Base-by-base conservation (phyloP, 768 basidiomycete species). In the Omphalotus guepiniiformis region DNA sequence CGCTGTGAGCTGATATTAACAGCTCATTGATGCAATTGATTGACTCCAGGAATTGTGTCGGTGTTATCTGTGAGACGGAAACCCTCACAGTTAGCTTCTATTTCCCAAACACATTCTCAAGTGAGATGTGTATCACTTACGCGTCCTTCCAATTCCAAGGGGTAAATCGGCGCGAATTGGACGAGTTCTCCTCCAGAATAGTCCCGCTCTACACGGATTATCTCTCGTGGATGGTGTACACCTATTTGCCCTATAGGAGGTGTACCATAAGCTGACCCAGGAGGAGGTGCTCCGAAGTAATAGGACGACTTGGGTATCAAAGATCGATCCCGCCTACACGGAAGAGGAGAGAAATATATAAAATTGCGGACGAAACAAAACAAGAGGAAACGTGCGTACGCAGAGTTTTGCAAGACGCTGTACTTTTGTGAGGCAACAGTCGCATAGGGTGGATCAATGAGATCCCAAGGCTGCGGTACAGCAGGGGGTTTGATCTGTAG, bases 141-240 rank as follows among this genome's bases (percentile, higher is more conserved):
- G 64, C 96, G 77, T 38, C 92, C 91, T 56, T 97, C 94, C 4
- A 99, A 73, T 64, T 99, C 96, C 34, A 94, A 68, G 1, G 92
- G 93, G 65, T 87, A 99, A 53, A 85, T 80, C 0, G 91, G 78
- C 27, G 89, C 77, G 63, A 99, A 96, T 66, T 97, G 95, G 25
- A 83, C 78, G 6, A 94, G 71, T 61, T 98, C 95, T 2, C 95
- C 96, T 1, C 84, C 83, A 12, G 73, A 79, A 63, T 96, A 99
- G 63, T 99, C 96, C 44, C 96, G 71, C 64, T 98, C 95, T 34
- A 99, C 71, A 37, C 95, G 75, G 42, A 99, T 70, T 49, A 99
- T 80, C 69, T 97, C 95, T 44, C 94, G 82, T 13, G 95, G 94
- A 55, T 90, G 83, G 61, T 96, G 90, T 19, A 85, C 67, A 2